These are phyloP conservation scores for Petunia secreta DNA, from an alignment of 257 asterid genomes.

Conservation along the genomic window DNA sequence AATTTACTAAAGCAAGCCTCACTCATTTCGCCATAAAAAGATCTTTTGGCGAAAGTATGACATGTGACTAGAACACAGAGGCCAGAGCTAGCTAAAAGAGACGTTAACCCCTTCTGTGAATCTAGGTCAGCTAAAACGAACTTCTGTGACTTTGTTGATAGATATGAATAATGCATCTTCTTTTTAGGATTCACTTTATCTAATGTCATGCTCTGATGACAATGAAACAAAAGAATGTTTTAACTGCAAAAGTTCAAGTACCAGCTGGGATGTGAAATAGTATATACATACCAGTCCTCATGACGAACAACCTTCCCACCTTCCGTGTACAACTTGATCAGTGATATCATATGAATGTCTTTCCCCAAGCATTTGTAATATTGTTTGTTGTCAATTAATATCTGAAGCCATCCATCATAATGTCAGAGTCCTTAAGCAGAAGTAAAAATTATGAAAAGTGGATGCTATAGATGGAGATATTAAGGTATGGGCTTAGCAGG, in stretches of 20 bases:
- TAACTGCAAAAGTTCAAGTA: neutral
- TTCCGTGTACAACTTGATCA: slow-evolving; percentile 68
- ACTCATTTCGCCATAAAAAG: too few species aligned
- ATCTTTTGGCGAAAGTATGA: neutral
- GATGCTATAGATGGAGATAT: neutral
- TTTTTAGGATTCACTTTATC: neutral
- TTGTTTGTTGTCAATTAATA: slow-evolving; percentile 79
- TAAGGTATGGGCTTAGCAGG: too few species aligned
- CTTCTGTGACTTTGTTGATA: neutral
- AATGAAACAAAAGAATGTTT: neutral
- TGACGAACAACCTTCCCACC: slow-evolving; percentile 81
- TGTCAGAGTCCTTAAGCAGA: neutral
- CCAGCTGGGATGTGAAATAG: neutral
- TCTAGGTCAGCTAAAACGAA: neutral
- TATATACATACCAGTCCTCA: slow-evolving; percentile 69
- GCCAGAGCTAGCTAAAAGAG: neutral
- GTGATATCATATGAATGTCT: slow-evolving; percentile 76
- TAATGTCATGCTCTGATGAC: neutral
- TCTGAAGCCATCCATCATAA: slow-evolving; percentile 43
- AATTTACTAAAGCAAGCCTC: too few species aligned
- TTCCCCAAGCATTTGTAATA: slow-evolving; percentile 77
- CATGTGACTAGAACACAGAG: neutral
- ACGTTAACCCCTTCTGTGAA: neutral
- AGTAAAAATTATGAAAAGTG: neutral
- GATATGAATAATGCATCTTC: neutral